phyloP scores from a whole-genome alignment of 177 flowering plant species.

The Vitis hybrid region DNA sequence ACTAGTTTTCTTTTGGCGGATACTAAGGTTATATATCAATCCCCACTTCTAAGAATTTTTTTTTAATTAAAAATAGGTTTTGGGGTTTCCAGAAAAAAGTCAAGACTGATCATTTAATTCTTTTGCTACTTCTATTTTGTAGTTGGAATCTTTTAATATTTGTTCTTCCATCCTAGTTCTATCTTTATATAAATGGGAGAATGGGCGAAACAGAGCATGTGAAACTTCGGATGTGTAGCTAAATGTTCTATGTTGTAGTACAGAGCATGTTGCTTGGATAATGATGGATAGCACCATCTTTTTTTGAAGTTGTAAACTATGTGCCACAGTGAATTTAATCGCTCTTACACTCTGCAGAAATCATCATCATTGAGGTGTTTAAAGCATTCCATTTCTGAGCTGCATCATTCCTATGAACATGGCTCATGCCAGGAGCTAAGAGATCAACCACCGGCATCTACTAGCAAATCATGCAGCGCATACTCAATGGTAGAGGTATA shows the following conservation, averaged over 20 bases:
- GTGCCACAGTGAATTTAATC: background rate
- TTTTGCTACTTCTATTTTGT: background rate
- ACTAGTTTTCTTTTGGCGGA: background rate
- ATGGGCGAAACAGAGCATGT: background rate
- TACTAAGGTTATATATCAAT: background rate
- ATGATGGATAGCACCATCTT: background rate
- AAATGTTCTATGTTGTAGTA: background rate
- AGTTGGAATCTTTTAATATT: background rate
- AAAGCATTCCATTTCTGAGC: slow-evolving; percentile 22
- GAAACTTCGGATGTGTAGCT: background rate
- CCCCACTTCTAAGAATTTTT: no score
- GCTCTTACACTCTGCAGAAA: slow-evolving; percentile 15
- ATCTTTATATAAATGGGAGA: background rate
- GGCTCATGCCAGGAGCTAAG: slow-evolving; percentile 19
- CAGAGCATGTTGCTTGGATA: background rate
- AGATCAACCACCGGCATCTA: slow-evolving; percentile 21
- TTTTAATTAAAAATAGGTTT: no score
- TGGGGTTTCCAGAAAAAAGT: no score
- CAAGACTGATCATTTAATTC: background rate
- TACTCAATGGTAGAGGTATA: slow-evolving; percentile 25
- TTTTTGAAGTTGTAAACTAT: background rate
- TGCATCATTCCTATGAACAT: slow-evolving; percentile 19
- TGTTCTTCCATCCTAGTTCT: background rate
- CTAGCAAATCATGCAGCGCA: slow-evolving; percentile 18
- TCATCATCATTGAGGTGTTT: slow-evolving; percentile 23